Evolutionary conservation across 805 yeast species (phyloP).

Genomic region (Yarrowia sp.): DNA sequence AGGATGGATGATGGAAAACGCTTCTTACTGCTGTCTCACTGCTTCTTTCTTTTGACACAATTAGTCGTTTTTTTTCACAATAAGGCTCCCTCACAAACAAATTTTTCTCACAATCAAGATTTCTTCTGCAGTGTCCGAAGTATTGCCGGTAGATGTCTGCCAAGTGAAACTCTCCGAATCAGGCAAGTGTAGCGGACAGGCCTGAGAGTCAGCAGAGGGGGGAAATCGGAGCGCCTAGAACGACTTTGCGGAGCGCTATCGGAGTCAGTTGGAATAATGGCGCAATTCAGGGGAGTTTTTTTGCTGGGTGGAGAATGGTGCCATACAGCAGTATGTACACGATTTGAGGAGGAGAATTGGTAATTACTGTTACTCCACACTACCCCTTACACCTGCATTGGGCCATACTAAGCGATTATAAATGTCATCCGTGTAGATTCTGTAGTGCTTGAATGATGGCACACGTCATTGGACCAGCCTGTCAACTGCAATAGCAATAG

Average conservation of each 20-base stretch:
- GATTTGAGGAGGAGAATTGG: not conserved
- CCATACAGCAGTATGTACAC: no score
- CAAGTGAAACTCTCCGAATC: not conserved
- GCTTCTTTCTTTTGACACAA: not conserved
- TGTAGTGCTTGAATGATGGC: not conserved
- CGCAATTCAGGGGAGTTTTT: not conserved
- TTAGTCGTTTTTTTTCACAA: not conserved
- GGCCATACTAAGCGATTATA: not conserved
- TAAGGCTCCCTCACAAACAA: no score
- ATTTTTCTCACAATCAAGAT: not conserved
- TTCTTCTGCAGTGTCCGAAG: not conserved
- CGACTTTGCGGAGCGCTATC: not conserved
- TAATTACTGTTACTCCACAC: not conserved
- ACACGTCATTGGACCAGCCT: not conserved
- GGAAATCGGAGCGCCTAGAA: not conserved
- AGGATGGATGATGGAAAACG: no score
- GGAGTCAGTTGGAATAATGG: not conserved
- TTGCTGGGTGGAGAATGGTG: no score
- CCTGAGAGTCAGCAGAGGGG: not conserved
- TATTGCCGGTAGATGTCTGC: slow-evolving; percentile 5
- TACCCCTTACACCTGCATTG: not conserved
- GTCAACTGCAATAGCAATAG: not conserved
- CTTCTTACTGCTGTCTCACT: no score
- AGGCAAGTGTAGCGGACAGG: slow-evolving; percentile 1
- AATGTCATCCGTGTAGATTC: not conserved